Percentiles rank a stretch among this genome's conserved stretches.
phyloP scores from a whole-genome alignment of 148 eudicot genomes.

The Limonium bicolor region DNA sequence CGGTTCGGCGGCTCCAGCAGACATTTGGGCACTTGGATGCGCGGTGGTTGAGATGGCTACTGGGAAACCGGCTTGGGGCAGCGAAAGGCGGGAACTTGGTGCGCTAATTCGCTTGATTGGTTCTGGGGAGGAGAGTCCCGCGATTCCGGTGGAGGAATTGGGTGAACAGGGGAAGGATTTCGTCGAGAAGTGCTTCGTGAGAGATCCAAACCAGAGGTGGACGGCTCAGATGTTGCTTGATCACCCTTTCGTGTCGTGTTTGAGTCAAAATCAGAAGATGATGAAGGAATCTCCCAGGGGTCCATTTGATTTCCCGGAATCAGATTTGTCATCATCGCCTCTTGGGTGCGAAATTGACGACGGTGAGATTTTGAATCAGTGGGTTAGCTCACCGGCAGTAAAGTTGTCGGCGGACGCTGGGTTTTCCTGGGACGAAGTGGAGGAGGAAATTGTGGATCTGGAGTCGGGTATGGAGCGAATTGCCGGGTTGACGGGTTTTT shows the following conservation, averaged over 20 bases:
- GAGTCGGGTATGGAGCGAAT: slow-evolving; percentile 4
- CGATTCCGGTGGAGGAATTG: slow-evolving; percentile 32
- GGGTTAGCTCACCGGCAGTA: not conserved
- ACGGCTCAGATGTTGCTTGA: slow-evolving; percentile 60
- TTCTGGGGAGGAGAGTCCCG: slow-evolving; percentile 43
- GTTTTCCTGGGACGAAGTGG: slow-evolving; percentile 4
- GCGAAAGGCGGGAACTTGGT: slow-evolving; percentile 21
- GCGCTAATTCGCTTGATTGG: slow-evolving; percentile 45
- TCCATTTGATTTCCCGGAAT: slow-evolving; percentile 57
- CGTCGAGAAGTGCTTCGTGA: slow-evolving; percentile 38
- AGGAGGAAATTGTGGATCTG: slow-evolving; percentile 6
- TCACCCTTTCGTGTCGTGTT: slow-evolving; percentile 46
- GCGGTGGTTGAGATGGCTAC: slow-evolving; percentile 51
- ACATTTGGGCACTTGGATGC: slow-evolving; percentile 87
- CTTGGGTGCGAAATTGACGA: no score
- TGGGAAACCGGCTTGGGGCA: slow-evolving; percentile 29
- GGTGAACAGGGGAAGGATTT: slow-evolving; percentile 59
- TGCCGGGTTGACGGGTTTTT: not conserved
- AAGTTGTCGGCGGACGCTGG: not conserved
- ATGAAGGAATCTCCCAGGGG: slow-evolving; percentile 39
- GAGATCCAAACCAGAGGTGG: slow-evolving; percentile 56
- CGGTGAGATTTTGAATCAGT: no score
- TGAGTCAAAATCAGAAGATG: not conserved
- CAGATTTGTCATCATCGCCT: no score
- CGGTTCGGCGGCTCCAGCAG: slow-evolving; percentile 47